Percentiles rank a stretch among this genome's conserved stretches.
Evolutionary conservation across 257 asterid species (phyloP).

Genomic region (Coffea canephora): DNA sequence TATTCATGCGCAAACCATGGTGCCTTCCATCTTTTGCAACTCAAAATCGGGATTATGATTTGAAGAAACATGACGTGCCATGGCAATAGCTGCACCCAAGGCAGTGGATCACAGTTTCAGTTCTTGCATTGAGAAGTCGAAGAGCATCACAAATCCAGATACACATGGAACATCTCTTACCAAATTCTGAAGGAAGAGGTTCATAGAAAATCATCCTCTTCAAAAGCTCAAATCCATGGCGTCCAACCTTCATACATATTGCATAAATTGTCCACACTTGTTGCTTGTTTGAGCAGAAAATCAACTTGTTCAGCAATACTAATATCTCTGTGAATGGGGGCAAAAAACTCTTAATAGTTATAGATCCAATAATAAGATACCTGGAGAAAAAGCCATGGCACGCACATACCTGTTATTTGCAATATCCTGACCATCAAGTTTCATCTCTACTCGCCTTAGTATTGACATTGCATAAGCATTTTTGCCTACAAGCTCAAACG

Average conservation of each 20-base stretch:
- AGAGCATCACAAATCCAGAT: not conserved
- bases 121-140: slow-evolving; percentile 6
- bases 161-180: not conserved
- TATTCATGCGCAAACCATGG: not conserved
- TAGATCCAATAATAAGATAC: slow-evolving; percentile 10
- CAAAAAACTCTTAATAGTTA: slow-evolving; percentile 6
- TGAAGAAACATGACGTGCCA: not conserved
- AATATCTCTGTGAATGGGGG: slow-evolving; percentile 52
- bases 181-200: slow-evolving; percentile 22
- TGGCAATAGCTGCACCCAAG: not conserved
- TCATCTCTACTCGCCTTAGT: slow-evolving; percentile 85
- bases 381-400: slow-evolving; percentile 11
- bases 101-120: slow-evolving; percentile 1
- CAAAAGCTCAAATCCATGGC: slow-evolving; percentile 81
- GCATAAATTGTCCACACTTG: slow-evolving; percentile 86
- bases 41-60: not conserved
- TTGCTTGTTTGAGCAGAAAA: slow-evolving; percentile 88
- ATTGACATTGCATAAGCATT: slow-evolving; percentile 85
- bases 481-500: slow-evolving; percentile 54
- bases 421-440: slow-evolving; percentile 88
- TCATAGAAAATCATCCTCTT: slow-evolving; percentile 16
- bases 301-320: slow-evolving; percentile 86
- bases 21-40: not conserved
- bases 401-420: slow-evolving; percentile 68
- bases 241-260: slow-evolving; percentile 99